Conservation (phyloP, 228 moss, liverwort and hornwort genomes). For the Sphagnum fallax region DNA sequence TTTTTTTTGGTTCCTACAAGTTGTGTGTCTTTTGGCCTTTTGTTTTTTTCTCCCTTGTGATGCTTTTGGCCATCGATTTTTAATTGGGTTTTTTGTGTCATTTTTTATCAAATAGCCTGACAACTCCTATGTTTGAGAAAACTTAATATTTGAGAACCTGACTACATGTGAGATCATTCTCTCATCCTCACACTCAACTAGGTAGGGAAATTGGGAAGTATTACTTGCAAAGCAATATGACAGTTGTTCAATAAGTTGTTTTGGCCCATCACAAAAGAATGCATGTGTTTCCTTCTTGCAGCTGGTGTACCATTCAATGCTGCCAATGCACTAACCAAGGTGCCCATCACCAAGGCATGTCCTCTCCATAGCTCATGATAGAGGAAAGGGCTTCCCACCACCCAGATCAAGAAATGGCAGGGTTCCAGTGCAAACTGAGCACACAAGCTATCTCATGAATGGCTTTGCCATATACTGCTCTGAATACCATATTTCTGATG, state of each 20-base stretch:
- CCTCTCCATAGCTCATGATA: conserved; percentile 76
- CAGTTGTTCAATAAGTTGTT: conserved; percentile 55
- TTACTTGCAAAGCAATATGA: conserved; percentile 51
- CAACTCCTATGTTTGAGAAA: too few relatives aligned
- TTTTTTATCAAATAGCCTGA: too few relatives aligned
- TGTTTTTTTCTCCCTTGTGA: too few relatives aligned
- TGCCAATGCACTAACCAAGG: conserved; percentile 30
- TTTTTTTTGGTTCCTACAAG: too few relatives aligned
- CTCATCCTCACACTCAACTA: too few relatives aligned
- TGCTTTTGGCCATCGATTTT: too few relatives aligned
- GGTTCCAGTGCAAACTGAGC: conserved; percentile 31
- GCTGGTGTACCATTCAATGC: conserved; percentile 7
- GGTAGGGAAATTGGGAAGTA: too few relatives aligned
- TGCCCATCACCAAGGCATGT: conserved; percentile 75
- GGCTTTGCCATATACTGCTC: conserved; percentile 52
- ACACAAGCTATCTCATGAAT: conserved; percentile 52
- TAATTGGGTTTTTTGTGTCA: too few relatives aligned
- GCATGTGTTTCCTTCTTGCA: conserved; percentile 16
- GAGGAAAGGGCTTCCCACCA: conserved; percentile 74
- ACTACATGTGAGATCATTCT: too few relatives aligned
- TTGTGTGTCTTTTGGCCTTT: too few relatives aligned
- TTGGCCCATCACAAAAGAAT: conserved; percentile 52
- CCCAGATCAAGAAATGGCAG: conserved; percentile 45
- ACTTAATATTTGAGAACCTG: too few relatives aligned
- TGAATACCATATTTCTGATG: conserved; percentile 66